Base-by-base conservation (phyloP, 164 flowering plant species). In the Protea cynaroides region DNA sequence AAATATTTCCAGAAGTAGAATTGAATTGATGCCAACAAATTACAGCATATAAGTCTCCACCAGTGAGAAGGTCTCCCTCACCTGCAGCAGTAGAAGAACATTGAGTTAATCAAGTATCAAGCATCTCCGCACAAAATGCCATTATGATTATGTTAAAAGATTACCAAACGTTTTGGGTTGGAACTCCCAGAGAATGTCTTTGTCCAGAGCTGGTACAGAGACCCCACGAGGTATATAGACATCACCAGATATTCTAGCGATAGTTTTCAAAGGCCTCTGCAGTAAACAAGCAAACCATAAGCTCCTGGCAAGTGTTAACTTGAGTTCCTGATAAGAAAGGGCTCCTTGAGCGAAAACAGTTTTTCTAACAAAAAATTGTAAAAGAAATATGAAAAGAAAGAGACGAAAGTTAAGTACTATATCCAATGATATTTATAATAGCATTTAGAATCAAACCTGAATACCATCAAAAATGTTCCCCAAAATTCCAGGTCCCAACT, bases 151-250 rank as follows among this genome's bases (percentile, higher is more conserved):
- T 13, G 22, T 56, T 25, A 17, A 59, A 6, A 56, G 13, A 37
- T 40, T 85, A 95, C 98, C 97, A 68, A 95, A 11, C 71, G 88
- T 95, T 69, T 83, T 92, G 24, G 98, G 98, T 73, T 90, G 81
- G 68, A 95, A 95, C 44, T 95, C 99, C 98, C 98, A 95, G 7
- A 87, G 86, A 46, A 66, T 82, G 71, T 92, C 99, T 77, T 92
- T 95, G 79, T 95, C 99, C 53, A 95, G 89, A 25, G 99, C 92
- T 44, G 99, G 99, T 54, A 92, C 99, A 71, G 98, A 80, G 7
- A 92, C 97, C 74, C 99, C 99, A 76, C 98, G 97, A 65, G 99
- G 99, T 50, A 95, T 95, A 60, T 95, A 95, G 60, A 95, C 99
- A 84, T 95, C 99, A 54, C 97, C 97, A 51, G 97, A 95, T 78